A percentile compares a stretch with the other conserved stretches of the same genome.
Conservation (phyloP, 2,329 filamentous ascomycete genomes). For the Penicillium glabrum region DNA sequence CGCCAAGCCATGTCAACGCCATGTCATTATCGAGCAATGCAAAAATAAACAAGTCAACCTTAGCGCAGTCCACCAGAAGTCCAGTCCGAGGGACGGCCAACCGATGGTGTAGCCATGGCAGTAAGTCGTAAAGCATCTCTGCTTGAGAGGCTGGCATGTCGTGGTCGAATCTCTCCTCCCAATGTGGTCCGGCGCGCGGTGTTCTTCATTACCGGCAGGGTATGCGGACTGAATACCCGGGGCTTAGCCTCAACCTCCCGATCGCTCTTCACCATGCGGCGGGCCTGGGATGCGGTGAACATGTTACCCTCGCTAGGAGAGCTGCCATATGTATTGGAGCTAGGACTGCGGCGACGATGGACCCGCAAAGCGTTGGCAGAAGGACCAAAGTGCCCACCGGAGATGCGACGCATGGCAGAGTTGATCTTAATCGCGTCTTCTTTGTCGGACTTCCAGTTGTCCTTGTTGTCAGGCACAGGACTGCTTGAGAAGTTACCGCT, state of each 20-base stretch:
- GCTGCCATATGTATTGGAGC: constrained; percentile 48
- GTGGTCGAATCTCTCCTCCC: constrained; percentile 40
- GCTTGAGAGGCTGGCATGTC: constrained; percentile 39
- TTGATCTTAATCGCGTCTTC: constrained; percentile 56
- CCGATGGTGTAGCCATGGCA: constrained; percentile 35
- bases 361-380: constrained; percentile 42
- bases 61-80: constrained; percentile 25
- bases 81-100: constrained; percentile 32
- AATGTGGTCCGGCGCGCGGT: constrained; percentile 45
- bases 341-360: constrained; percentile 58
- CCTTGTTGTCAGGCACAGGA: constrained; percentile 50
- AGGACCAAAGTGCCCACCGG: constrained; percentile 41
- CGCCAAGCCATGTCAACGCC: constrained; percentile 24
- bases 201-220: constrained; percentile 59
- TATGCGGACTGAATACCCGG: constrained; percentile 62
- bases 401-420: constrained; percentile 58
- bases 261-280: constrained; percentile 65
- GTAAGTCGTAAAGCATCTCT: constrained; percentile 42
- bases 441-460: constrained; percentile 48
- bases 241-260: constrained; percentile 56
- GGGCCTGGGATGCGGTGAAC: constrained; percentile 65
- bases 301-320: constrained; percentile 59
- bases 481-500: constrained; percentile 37
- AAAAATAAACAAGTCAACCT: not conserved
- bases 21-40: constrained; percentile 15